Evolutionary conservation across 345 rosid species (phyloP), one percentile per base, ranked within the genome.

Genomic region (Sapria himalayana): DNA sequence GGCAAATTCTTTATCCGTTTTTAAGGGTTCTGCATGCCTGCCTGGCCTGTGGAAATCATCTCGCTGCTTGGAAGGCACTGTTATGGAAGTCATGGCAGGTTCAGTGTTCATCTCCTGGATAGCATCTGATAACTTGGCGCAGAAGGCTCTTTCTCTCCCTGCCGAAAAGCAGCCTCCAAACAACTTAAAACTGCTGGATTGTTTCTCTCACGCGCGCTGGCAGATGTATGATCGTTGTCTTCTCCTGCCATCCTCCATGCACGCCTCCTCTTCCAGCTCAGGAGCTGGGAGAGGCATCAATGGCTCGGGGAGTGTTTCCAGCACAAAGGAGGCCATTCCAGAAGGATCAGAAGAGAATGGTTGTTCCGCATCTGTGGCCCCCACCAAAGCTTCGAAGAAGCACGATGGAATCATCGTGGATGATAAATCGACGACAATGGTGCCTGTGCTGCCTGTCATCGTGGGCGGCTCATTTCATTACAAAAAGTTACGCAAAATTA

Each of bases 161-260:
- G 70, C 92, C 24, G 93, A 80, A 65, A 92, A 91, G 57, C 99
- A 84, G 71, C 73, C 58, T 68, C 92, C 95, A 10, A 74, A 73
- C 59, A 67, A 77, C 56, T 64, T 91, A 53, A 77, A 82, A 62
- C 63, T 80, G 60, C 36, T 91, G 61, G 73, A 92, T 40, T 80
- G 81, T 62, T 80, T 84, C 61, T 59, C 79, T 7, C 94, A 80
- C 70, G 78, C 92, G 25, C 77, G 72, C 57, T 91, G 99, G 95
- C 92, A 80, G 66, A 78, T 91, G 17, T 86, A 92, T 57, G 95
- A 84, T 56, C 71, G 92, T 81, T 69, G 82, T 59, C 92, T 71
- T 55, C 73, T 77, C 52, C 45, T 58, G 15, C 77, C 79, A 31
- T 57, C 80, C 37, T 37, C 55, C 46, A 46, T 19, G 15, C 68